Evolutionary conservation across 1,139 yeast genomes (phyloP).

Genomic region (Scheffersomyces cryptocercus): DNA sequence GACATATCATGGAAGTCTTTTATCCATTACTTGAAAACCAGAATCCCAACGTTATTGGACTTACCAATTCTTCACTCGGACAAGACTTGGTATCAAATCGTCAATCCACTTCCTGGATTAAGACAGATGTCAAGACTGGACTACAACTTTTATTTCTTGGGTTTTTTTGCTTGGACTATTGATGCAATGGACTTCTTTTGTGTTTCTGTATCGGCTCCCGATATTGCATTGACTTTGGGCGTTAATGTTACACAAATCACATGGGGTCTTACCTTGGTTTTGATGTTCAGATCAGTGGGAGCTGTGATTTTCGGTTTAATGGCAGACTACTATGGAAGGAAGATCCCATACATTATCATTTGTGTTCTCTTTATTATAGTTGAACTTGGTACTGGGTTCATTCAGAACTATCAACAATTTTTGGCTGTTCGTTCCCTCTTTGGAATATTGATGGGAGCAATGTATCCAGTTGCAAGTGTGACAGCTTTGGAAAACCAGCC

Average conservation of each 20-base stretch:
- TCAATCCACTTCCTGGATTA: conserved; percentile 59
- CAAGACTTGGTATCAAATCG: conserved; percentile 14
- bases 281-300: conserved; percentile 80
- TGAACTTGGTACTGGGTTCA: conserved; percentile 75
- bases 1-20: conserved; percentile 19
- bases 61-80: conserved; percentile 11
- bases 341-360: conserved; percentile 64
- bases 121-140: conserved; percentile 44
- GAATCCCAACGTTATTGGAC: conserved; percentile 16
- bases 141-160: conserved; percentile 65
- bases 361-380: conserved; percentile 53
- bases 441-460: conserved; percentile 72
- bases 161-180: conserved; percentile 75
- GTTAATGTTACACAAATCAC: conserved; percentile 56
- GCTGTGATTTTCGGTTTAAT: conserved; percentile 68
- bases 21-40: conserved; percentile 8
- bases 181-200: conserved; percentile 80
- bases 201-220: conserved; percentile 60
- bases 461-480: conserved; percentile 67
- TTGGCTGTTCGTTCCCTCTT: conserved; percentile 69
- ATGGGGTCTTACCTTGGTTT: conserved; percentile 80
- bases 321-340: conserved; percentile 71
- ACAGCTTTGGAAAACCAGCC: conserved; percentile 72
- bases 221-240: conserved; percentile 54
- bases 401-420: conserved; percentile 61